Percentiles rank a stretch among this genome's conserved stretches.
Conservation (phyloP, 2,329 filamentous ascomycete genomes). For the Clathrospora elynae region DNA sequence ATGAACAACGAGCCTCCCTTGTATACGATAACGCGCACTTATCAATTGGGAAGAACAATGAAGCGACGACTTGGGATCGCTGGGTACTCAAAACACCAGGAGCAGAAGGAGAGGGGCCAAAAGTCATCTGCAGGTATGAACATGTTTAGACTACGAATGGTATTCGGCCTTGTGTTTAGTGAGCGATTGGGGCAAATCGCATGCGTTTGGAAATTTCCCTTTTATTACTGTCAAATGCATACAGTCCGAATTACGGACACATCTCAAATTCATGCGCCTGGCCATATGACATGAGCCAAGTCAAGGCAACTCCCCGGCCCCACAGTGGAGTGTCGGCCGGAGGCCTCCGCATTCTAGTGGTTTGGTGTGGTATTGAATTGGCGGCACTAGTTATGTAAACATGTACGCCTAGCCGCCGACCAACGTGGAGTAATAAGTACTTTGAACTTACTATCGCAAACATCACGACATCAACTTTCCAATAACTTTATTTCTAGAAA, state of each 20-base stretch:
- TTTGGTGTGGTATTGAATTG: conserved; percentile 5
- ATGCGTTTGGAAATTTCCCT: conserved; percentile 6
- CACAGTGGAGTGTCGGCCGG: conserved; percentile 21
- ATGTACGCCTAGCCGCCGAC: too few relatives aligned
- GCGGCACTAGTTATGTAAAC: conserved; percentile 33
- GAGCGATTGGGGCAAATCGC: conserved; percentile 30
- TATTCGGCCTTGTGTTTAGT: conserved; percentile 30
- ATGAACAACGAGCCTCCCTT: conserved; percentile 23
- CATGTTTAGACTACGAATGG: conserved; percentile 37
- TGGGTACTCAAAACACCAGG: conserved; percentile 5
- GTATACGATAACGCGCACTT: conserved; percentile 31
- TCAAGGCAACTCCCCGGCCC: conserved; percentile 7
- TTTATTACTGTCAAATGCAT: conserved; percentile 6
- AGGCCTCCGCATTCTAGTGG: conserved; percentile 19
- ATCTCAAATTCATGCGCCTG: background rate
- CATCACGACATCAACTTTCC: too few relatives aligned
- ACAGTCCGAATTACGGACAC: conserved; percentile 5
- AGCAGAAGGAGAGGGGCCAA: conserved; percentile 10
- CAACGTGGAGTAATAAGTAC: too few relatives aligned
- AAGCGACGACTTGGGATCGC: conserved; percentile 12
- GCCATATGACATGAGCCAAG: too few relatives aligned
- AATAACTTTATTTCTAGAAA: too few relatives aligned
- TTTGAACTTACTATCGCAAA: too few relatives aligned
- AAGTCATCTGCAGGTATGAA: conserved; percentile 24
- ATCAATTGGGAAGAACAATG: conserved; percentile 16